Evolutionary conservation across 495 filamentous ascomycete genomes (phyloP).

Genomic region (Parathielavia appendiculata): DNA sequence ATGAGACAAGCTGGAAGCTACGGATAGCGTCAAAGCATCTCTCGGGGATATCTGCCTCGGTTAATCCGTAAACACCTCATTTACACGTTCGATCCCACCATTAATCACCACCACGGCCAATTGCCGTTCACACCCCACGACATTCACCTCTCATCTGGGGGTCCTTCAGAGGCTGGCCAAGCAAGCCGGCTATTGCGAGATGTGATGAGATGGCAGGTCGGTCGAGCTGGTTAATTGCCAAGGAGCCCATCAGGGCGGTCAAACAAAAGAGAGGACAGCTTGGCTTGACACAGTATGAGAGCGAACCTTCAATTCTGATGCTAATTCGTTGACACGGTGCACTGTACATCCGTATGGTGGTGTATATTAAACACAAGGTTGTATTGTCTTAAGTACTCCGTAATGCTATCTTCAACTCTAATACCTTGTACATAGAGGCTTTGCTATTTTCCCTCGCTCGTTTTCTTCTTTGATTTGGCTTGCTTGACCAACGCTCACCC

Average conservation of each 20-base stretch:
- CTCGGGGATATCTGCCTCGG: background rate
- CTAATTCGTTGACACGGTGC: too few species aligned
- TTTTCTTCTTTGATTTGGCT: too few species aligned
- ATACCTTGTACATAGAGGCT: too few species aligned
- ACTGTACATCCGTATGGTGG: too few species aligned
- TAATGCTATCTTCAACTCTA: too few species aligned
- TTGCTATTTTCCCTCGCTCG: too few species aligned
- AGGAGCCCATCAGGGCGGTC: background rate
- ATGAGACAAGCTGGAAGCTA: background rate
- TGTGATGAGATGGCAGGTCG: slow-evolving; percentile 18
- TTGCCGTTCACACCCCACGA: slow-evolving; percentile 21
- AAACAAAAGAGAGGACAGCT: background rate
- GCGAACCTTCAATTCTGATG: too few species aligned
- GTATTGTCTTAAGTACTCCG: too few species aligned
- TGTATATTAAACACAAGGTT: too few species aligned
- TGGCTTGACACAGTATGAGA: too few species aligned
- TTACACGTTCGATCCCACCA: slow-evolving; percentile 7
- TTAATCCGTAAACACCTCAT: background rate
- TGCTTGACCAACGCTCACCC: too few species aligned
- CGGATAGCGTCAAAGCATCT: background rate
- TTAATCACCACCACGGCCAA: slow-evolving; percentile 16
- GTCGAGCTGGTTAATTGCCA: background rate
- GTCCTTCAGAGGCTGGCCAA: background rate
- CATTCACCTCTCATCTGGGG: slow-evolving; percentile 7
- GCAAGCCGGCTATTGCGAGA: slow-evolving; percentile 15